A percentile compares a stretch with the other conserved stretches of the same genome.
These are phyloP conservation scores for Metschnikowia sp. DNA, from an alignment of 805 yeast genomes.

Conservation along the genomic window DNA sequence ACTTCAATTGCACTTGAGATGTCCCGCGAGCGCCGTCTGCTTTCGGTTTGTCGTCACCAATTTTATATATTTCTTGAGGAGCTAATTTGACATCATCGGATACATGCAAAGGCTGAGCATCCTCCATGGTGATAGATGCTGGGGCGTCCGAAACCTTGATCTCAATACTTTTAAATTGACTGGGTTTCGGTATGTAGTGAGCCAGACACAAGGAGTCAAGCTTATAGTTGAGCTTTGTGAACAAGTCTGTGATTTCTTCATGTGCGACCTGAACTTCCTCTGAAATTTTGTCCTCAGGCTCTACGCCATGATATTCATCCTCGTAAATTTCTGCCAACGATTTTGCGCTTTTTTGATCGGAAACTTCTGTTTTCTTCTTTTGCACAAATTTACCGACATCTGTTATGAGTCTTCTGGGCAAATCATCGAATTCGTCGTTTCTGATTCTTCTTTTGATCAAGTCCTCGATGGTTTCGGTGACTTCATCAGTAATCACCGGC, in stretches of 20 bases:
- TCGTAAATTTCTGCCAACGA: slow-evolving; percentile 91
- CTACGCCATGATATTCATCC: slow-evolving; percentile 63
- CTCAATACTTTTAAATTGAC: slow-evolving; percentile 66
- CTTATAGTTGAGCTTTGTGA: slow-evolving; percentile 58
- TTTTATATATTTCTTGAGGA: slow-evolving; percentile 86
- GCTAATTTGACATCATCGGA: slow-evolving; percentile 75
- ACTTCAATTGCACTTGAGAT: slow-evolving; percentile 61
- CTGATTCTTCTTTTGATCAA: slow-evolving; percentile 79
- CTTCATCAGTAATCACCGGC: slow-evolving; percentile 87
- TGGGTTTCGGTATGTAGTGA: slow-evolving; percentile 88
- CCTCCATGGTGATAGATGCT: slow-evolving; percentile 88
- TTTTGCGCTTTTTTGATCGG: slow-evolving; percentile 79
- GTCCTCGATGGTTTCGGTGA: slow-evolving; percentile 84
- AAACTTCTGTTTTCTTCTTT: slow-evolving; percentile 56
- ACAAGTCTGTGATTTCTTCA: slow-evolving; percentile 69
- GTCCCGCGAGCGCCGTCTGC: slow-evolving; percentile 32
- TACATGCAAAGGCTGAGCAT: slow-evolving; percentile 87
- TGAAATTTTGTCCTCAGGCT: slow-evolving; percentile 44
- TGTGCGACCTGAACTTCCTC: slow-evolving; percentile 73
- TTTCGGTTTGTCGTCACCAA: slow-evolving; percentile 37
- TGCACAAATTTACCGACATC: slow-evolving; percentile 58
- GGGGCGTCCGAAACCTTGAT: slow-evolving; percentile 64
- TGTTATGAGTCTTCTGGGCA: slow-evolving; percentile 67
- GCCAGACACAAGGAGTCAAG: slow-evolving; percentile 92
- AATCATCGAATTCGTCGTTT: slow-evolving; percentile 76